Evolutionary conservation across 2,329 filamentous ascomycete species (phyloP).

Genomic region (Parastagonospora avenae): DNA sequence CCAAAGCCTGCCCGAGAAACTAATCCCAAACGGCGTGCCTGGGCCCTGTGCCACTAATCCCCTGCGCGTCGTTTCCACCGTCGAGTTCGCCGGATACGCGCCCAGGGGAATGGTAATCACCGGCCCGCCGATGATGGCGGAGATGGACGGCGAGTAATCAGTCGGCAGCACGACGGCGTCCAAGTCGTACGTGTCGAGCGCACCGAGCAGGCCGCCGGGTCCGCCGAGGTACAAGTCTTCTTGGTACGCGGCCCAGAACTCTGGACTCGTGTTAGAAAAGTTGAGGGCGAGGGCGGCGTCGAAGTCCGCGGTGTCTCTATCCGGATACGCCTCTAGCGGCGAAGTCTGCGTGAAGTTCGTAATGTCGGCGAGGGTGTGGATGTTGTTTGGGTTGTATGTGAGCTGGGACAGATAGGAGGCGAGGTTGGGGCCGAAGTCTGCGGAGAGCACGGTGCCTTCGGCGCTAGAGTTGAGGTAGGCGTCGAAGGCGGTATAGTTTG

Average conservation of each 20-base stretch:
- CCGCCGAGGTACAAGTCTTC: slow-evolving; percentile 60
- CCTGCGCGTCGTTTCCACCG: slow-evolving; percentile 52
- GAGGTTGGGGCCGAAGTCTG: slow-evolving; percentile 66
- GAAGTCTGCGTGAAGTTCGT: slow-evolving; percentile 61
- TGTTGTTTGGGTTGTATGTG: slow-evolving; percentile 61
- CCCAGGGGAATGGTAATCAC: slow-evolving; percentile 69
- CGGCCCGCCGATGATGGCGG: slow-evolving; percentile 64
- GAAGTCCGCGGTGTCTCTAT: slow-evolving; percentile 64
- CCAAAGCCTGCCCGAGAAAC: slow-evolving; percentile 66
- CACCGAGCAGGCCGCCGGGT: slow-evolving; percentile 65
- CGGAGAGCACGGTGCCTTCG: slow-evolving; percentile 56
- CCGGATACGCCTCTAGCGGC: slow-evolving; percentile 63
- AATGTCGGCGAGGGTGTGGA: slow-evolving; percentile 59
- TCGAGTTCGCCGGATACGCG: slow-evolving; percentile 56
- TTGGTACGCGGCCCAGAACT: slow-evolving; percentile 64
- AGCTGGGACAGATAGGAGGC: slow-evolving; percentile 63
- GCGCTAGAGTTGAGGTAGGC: slow-evolving; percentile 49
- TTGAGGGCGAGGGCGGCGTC: slow-evolving; percentile 58
- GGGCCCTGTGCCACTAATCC: slow-evolving; percentile 62
- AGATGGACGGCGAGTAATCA: slow-evolving; percentile 52
- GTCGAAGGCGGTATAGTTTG: slow-evolving; percentile 62
- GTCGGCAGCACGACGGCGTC: slow-evolving; percentile 68
- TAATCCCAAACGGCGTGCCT: slow-evolving; percentile 65
- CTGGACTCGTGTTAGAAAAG: slow-evolving; percentile 61
- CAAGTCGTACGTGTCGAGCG: slow-evolving; percentile 61